These are phyloP conservation scores for Kappamyces sp. DNA, from an alignment of 192 early-diverging fungal species.

Conservation along the genomic window DNA sequence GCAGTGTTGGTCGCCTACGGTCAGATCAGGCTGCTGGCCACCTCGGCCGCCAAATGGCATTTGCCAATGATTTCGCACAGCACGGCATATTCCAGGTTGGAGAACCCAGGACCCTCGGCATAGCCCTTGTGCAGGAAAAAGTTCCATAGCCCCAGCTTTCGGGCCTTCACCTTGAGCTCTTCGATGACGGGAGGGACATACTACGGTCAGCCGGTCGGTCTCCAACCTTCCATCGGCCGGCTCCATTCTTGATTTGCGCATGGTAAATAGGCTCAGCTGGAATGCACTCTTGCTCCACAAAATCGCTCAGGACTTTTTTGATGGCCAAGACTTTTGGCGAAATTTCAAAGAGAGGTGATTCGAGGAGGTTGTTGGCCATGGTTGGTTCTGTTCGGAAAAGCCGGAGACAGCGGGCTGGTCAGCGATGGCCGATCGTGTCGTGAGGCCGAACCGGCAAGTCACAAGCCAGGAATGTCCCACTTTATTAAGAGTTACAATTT, in stretches of 20 bases:
- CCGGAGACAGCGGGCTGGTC: background rate
- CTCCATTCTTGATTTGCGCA: constrained; percentile 54
- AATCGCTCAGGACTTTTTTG: constrained; percentile 30
- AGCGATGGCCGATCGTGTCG: background rate
- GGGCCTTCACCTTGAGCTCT: constrained; percentile 81
- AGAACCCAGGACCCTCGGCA: constrained; percentile 76
- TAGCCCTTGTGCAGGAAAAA: constrained; percentile 81
- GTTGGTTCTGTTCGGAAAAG: background rate
- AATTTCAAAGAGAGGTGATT: constrained; percentile 21
- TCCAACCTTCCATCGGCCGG: constrained; percentile 75
- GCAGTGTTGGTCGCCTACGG: constrained; percentile 78
- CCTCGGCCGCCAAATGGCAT: constrained; percentile 79
- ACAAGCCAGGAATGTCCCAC: background rate
- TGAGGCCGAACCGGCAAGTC: background rate
- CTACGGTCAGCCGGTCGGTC: constrained; percentile 21
- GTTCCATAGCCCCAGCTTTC: constrained; percentile 91
- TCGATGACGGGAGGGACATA: constrained; percentile 81
- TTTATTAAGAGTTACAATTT: background rate
- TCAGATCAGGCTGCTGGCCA: background rate
- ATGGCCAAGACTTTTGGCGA: constrained; percentile 32
- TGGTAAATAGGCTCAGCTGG: constrained; percentile 79
- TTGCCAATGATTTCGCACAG: constrained; percentile 89
- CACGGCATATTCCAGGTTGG: constrained; percentile 90
- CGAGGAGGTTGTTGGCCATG: background rate
- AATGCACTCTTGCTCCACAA: constrained; percentile 80